Evolutionary conservation across 2,329 filamentous ascomycete genomes (phyloP).

Genomic region (Claviceps spartinae): DNA sequence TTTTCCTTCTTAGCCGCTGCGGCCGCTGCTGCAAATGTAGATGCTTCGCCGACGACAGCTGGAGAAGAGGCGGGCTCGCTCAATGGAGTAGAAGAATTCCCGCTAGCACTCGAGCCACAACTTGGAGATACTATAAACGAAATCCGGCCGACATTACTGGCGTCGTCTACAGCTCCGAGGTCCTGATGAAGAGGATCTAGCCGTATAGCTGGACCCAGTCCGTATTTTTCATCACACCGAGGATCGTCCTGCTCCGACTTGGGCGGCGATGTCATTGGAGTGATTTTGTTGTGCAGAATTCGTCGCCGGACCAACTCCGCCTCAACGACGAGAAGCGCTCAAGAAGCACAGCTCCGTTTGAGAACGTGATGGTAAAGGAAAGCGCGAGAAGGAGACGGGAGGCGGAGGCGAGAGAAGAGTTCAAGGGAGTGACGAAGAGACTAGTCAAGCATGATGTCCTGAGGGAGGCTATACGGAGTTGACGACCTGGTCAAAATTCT

Average conservation of each 20-base stretch:
- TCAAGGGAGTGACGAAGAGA: not conserved
- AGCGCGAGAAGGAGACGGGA: not conserved
- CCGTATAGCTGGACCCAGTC: not conserved
- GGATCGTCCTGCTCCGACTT: slow-evolving; percentile 2
- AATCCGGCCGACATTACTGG: not conserved
- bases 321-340: not conserved
- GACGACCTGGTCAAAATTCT: not conserved
- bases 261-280: slow-evolving; percentile 4
- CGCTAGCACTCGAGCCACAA: not conserved
- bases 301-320: not conserved
- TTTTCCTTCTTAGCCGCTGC: slow-evolving; percentile 26
- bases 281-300: not conserved
- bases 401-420: not conserved
- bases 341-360: not conserved
- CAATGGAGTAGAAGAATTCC: not conserved
- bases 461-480: too few relatives aligned
- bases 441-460: not conserved
- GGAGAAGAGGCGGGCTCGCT: not conserved
- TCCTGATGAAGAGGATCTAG: not conserved
- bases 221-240: not conserved
- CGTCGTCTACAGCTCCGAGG: not conserved
- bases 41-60: not conserved
- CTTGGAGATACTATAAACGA: not conserved
- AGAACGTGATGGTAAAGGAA: not conserved
- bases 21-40: not conserved